These are phyloP conservation scores for Mycena citricolor DNA, from an alignment of 1,284 basidiomycete species.

Conservation along the genomic window DNA sequence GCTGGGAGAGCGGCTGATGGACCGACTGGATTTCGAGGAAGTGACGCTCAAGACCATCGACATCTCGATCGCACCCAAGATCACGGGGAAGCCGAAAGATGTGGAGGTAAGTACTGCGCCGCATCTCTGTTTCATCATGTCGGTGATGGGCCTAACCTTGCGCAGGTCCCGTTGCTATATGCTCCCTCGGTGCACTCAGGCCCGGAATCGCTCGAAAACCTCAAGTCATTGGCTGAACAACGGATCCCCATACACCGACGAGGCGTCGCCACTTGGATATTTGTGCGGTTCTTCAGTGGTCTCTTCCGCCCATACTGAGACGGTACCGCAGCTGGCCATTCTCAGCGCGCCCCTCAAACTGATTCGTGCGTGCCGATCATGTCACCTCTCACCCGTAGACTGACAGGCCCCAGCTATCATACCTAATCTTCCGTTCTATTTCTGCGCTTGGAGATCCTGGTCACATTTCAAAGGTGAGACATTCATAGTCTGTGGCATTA, in stretches of 20 bases:
- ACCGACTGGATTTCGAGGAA: conserved; percentile 76
- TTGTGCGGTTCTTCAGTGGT: conserved; percentile 25
- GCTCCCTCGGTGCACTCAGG: conserved; percentile 53
- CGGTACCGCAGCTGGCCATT: conserved; percentile 43
- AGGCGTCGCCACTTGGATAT: conserved; percentile 64
- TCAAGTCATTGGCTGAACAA: conserved; percentile 50
- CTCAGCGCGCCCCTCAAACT: conserved; percentile 74
- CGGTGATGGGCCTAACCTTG: conserved; percentile 27
- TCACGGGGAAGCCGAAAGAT: conserved; percentile 1
- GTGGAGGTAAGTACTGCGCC: conserved; percentile 1
- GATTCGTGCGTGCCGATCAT: conserved; percentile 54
- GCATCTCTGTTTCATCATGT: no score
- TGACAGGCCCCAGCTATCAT: conserved; percentile 55
- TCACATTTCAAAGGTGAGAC: conserved; percentile 69
- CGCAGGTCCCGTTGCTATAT: conserved; percentile 66
- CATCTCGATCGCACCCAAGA: conserved; percentile 9
- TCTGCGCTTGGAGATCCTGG: conserved; percentile 81
- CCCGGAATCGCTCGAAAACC: conserved; percentile 48
- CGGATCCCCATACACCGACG: conserved; percentile 63
- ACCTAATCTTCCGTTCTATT: conserved; percentile 83
- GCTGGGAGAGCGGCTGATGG: conserved; percentile 63
- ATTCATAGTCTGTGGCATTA: background rate
- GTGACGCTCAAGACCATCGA: conserved; percentile 71
- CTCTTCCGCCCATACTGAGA: background rate
- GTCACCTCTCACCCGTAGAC: background rate